phyloP scores from a whole-genome alignment of 495 filamentous ascomycete species.

The Annulohypoxylon moriforme region DNA sequence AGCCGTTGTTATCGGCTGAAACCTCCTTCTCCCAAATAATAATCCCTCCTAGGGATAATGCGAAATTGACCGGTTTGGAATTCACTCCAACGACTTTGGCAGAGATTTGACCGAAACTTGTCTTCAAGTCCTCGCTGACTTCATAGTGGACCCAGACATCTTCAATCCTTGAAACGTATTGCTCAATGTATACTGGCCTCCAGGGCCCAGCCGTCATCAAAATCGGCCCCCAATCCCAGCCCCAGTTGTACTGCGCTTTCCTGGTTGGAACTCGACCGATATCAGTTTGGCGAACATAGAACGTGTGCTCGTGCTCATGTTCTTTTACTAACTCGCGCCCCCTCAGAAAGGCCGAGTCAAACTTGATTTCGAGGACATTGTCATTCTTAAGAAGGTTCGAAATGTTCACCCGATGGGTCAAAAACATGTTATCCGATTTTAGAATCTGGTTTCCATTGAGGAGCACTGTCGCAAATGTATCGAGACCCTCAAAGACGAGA shows the following conservation, averaged over 20 bases:
- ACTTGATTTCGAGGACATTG: slow-evolving; percentile 55
- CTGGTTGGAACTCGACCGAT: slow-evolving; percentile 55
- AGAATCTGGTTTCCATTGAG: slow-evolving; percentile 67
- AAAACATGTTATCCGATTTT: slow-evolving; percentile 72
- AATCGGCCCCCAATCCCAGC: slow-evolving; percentile 86
- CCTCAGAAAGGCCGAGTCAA: slow-evolving; percentile 55
- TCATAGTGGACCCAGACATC: slow-evolving; percentile 67
- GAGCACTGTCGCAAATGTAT: slow-evolving; percentile 71
- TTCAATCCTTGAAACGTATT: slow-evolving; percentile 59
- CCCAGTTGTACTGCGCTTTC: slow-evolving; percentile 75
- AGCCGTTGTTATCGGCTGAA: slow-evolving; percentile 43
- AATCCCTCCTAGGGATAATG: slow-evolving; percentile 57
- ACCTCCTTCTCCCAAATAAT: slow-evolving; percentile 67
- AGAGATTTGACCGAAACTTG: slow-evolving; percentile 43
- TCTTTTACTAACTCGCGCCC: slow-evolving; percentile 55
- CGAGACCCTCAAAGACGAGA: slow-evolving; percentile 71
- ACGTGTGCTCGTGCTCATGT: slow-evolving; percentile 57
- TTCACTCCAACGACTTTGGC: slow-evolving; percentile 64
- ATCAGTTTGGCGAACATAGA: slow-evolving; percentile 61
- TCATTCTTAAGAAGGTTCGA: slow-evolving; percentile 38
- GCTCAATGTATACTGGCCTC: slow-evolving; percentile 74
- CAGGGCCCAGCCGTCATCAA: slow-evolving; percentile 79
- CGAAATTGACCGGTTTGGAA: slow-evolving; percentile 42
- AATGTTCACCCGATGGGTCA: slow-evolving; percentile 63
- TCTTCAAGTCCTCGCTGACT: slow-evolving; percentile 58